phyloP scores from a whole-genome alignment of 2,329 filamentous ascomycete species.

The Botrytis galanthina region DNA sequence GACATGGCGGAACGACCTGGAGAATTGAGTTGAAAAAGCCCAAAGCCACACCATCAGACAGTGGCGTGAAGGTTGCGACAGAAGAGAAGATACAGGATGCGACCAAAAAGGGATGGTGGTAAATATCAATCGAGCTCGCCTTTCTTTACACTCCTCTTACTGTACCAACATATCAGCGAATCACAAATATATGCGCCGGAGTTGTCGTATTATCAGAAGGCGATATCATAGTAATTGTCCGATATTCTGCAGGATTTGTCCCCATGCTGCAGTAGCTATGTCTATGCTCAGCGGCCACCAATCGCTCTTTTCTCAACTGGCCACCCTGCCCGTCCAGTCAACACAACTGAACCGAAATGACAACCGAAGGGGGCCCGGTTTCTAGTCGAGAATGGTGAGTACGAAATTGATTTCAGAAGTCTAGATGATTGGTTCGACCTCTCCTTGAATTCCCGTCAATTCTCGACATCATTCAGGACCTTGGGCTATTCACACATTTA shows the following conservation, averaged over 20 bases:
- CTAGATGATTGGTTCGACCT: background rate
- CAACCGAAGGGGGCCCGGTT: background rate
- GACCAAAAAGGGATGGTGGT: background rate
- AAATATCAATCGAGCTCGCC: background rate
- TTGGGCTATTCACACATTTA: background rate
- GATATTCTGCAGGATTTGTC: background rate
- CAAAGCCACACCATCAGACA: slow-evolving; percentile 12
- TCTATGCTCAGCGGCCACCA: background rate
- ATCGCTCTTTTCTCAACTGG: background rate
- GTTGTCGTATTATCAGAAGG: background rate
- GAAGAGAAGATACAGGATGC: background rate
- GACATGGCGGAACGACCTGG: slow-evolving; percentile 57
- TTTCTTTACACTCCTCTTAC: slow-evolving; percentile 2
- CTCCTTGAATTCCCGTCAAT: background rate
- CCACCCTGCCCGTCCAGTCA: background rate
- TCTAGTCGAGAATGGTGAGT: background rate
- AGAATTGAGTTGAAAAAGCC: slow-evolving; percentile 52
- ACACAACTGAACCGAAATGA: background rate
- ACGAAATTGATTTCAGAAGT: background rate
- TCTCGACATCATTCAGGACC: background rate
- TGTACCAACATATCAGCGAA: slow-evolving; percentile 2
- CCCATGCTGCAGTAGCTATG: background rate
- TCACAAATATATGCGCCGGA: background rate
- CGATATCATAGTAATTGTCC: background rate
- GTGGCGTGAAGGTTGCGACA: background rate